A percentile compares a stretch with the other conserved stretches of the same genome.
Conservation (phyloP, 179 eudicot species). For the Drosera spatulata region DNA sequence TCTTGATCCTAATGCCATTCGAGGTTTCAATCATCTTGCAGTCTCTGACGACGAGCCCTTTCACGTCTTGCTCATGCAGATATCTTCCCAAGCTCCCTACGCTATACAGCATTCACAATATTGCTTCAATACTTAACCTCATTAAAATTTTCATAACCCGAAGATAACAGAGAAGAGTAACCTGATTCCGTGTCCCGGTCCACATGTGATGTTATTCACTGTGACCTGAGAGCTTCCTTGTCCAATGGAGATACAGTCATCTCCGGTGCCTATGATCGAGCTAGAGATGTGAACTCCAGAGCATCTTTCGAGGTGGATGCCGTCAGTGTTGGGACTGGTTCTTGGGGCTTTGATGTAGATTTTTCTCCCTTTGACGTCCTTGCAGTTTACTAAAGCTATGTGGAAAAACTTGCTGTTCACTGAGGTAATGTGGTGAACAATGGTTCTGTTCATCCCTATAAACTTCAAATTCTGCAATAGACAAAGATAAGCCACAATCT, state of each 20-base stretch:
- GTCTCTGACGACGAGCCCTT: slow-evolving; percentile 29
- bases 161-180: neutral
- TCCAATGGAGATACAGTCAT: neutral
- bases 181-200: neutral
- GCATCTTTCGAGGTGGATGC: neutral
- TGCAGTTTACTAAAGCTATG: neutral
- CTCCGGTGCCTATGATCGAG: neutral
- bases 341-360: slow-evolving; percentile 12
- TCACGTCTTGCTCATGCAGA: slow-evolving; percentile 32
- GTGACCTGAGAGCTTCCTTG: slow-evolving; percentile 8
- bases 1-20: slow-evolving; percentile 51
- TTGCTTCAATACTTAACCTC: too few relatives aligned
- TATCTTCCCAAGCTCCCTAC: slow-evolving; percentile 45
- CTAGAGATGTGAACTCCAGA: neutral
- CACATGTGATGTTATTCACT: slow-evolving; percentile 19
- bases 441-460: neutral
- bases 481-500: neutral
- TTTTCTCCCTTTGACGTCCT: neutral
- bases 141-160: too few relatives aligned
- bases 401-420: slow-evolving; percentile 1
- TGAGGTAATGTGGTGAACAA: neutral
- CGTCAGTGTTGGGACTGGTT: neutral
- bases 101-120: slow-evolving; percentile 9
- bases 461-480: slow-evolving; percentile 1
- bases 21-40: slow-evolving; percentile 34